These are phyloP conservation scores for Antitrichia curtipendula DNA, from an alignment of 225 moss, liverwort and hornwort genomes.

Conservation along the genomic window DNA sequence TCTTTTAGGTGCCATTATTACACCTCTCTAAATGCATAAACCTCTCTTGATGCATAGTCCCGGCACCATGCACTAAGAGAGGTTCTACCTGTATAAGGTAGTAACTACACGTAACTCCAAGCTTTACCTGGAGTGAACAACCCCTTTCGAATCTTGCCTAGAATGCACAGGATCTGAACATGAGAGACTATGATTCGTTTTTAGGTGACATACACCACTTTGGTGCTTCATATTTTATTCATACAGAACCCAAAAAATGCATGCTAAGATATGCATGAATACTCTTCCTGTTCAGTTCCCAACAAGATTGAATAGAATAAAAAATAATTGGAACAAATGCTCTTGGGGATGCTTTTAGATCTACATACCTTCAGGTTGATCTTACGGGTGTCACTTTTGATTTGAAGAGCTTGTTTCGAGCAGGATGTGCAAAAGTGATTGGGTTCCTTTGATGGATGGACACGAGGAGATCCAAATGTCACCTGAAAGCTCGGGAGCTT, in stretches of 20 bases:
- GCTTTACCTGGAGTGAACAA: not conserved
- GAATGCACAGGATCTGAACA: not conserved
- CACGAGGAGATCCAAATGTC: conserved; percentile 18
- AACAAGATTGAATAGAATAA: not conserved
- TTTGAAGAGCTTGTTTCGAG: not conserved
- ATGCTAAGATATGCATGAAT: not conserved
- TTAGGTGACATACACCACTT: not conserved
- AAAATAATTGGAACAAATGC: not conserved
- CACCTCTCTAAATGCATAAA: no score
- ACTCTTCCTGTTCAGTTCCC: not conserved
- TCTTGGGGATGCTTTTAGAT: not conserved
- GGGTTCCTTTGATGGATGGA: conserved; percentile 30
- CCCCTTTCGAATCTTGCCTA: not conserved
- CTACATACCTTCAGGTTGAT: not conserved
- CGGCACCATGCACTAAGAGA: no score
- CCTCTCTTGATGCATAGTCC: no score
- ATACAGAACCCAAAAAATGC: not conserved
- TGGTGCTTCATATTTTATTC: not conserved
- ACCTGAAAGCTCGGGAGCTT: conserved; percentile 11
- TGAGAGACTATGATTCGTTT: not conserved
- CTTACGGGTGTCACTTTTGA: not conserved
- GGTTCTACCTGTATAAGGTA: no score
- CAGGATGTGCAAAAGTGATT: conserved; percentile 34
- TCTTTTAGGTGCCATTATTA: no score
- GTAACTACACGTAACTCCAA: not conserved